Conservation (phyloP, 2,329 filamentous ascomycete genomes). For the Phyllosticta paracitricarpa region DNA sequence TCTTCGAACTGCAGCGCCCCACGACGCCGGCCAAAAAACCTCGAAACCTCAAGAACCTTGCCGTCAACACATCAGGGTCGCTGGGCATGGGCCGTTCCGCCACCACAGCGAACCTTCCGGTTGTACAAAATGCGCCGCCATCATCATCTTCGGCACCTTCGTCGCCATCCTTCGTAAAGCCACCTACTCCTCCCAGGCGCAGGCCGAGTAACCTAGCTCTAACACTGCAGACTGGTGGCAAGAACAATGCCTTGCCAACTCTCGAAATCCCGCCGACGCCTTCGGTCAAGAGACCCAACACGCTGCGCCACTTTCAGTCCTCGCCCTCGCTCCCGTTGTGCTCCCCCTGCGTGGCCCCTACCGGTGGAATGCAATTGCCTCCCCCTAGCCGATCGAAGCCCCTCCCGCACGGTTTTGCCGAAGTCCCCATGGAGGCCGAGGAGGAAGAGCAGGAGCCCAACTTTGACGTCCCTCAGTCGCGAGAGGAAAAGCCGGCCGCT, state of each 20-base stretch:
- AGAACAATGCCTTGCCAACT: constrained; percentile 44
- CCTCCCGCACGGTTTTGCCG: constrained; percentile 31
- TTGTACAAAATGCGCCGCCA: constrained; percentile 32
- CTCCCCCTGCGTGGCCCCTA: constrained; percentile 40
- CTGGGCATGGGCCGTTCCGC: constrained; percentile 35
- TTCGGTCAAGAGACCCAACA: constrained; percentile 37
- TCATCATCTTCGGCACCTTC: constrained; percentile 51
- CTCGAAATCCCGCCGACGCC: constrained; percentile 50
- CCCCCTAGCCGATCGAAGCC: constrained; percentile 24
- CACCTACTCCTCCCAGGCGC: constrained; percentile 55
- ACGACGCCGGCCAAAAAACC: constrained; percentile 52
- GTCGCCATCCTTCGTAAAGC: constrained; percentile 72
- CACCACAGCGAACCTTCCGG: constrained; percentile 43
- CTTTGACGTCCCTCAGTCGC: constrained; percentile 47
- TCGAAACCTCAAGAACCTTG: constrained; percentile 78
- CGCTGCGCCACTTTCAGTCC: constrained; percentile 51
- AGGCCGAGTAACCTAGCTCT: constrained; percentile 71
- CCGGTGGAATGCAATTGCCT: constrained; percentile 43
- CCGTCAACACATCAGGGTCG: constrained; percentile 56
- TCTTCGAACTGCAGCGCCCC: constrained; percentile 40
- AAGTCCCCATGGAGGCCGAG: constrained; percentile 63
- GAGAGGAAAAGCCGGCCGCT: constrained; percentile 62
- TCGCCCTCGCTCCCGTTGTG: constrained; percentile 50
- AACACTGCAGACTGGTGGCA: constrained; percentile 57
- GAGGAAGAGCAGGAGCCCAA: constrained; percentile 45